Percentiles rank a stretch among this genome's conserved stretches.
Evolutionary conservation across 2,329 filamentous ascomycete genomes (phyloP).

Genomic region (Clonostachys chloroleuca): DNA sequence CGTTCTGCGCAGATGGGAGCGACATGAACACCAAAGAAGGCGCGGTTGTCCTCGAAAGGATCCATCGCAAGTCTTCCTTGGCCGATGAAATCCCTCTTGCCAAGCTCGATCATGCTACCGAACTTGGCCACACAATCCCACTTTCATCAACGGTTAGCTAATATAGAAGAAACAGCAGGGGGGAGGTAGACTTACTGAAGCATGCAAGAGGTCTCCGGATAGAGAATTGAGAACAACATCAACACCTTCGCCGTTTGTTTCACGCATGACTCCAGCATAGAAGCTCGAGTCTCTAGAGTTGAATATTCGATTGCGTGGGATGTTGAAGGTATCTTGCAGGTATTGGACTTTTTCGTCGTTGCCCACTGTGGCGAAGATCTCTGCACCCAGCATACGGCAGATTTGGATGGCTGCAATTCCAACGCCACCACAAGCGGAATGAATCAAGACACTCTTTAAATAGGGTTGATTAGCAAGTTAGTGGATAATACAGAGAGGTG

Average conservation of each 20-base stretch:
- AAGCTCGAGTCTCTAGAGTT: slow-evolving; percentile 18
- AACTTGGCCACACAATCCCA: slow-evolving; percentile 38
- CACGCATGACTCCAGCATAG: slow-evolving; percentile 11
- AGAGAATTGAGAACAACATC: slow-evolving; percentile 27
- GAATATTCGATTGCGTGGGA: slow-evolving; percentile 23
- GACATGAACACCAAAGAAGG: slow-evolving; percentile 27
- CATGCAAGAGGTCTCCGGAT: slow-evolving; percentile 16
- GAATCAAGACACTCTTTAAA: slow-evolving; percentile 19
- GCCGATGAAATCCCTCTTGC: slow-evolving; percentile 28
- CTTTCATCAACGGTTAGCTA: too few species aligned
- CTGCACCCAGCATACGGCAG: slow-evolving; percentile 11
- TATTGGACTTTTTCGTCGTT: slow-evolving; percentile 19
- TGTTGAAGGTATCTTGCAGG: slow-evolving; percentile 14
- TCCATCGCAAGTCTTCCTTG: slow-evolving; percentile 2
- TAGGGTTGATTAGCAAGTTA: neutral
- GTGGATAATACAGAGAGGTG: neutral
- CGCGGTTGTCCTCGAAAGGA: slow-evolving; percentile 29
- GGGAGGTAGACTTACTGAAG: slow-evolving; percentile 8
- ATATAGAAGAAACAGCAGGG: too few species aligned
- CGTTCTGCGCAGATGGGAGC: too few species aligned
- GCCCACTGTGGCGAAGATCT: slow-evolving; percentile 7
- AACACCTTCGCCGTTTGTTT: slow-evolving; percentile 20
- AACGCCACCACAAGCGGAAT: slow-evolving; percentile 21
- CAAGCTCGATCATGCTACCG: slow-evolving; percentile 40
- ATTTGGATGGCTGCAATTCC: slow-evolving; percentile 22